Percentiles rank a stretch among this genome's conserved stretches.
Conservation (phyloP, 371 early-diverging fungal species). For the Chytridium lagenaria region DNA sequence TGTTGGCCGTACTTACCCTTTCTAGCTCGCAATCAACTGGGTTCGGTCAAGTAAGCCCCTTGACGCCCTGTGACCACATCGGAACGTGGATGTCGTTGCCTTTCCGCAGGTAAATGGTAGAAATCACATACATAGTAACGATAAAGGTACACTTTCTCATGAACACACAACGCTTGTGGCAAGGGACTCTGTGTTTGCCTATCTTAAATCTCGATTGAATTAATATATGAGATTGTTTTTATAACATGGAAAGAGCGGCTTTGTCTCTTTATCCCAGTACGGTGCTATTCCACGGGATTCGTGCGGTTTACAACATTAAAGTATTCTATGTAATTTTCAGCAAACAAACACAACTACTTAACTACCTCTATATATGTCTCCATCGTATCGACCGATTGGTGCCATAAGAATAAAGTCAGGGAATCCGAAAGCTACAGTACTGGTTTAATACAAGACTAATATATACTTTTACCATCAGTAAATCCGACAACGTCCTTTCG, state of each 20-base stretch:
- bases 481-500: constrained; percentile 67
- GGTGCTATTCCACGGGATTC: constrained; percentile 21
- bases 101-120: constrained; percentile 36
- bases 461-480: constrained; percentile 48
- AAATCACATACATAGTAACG: background rate
- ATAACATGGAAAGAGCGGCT: constrained; percentile 17
- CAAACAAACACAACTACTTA: background rate
- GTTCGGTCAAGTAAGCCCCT: constrained; percentile 38
- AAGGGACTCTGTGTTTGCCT: constrained; percentile 33
- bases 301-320: constrained; percentile 30
- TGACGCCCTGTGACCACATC: constrained; percentile 13
- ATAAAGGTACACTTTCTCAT: constrained; percentile 27
- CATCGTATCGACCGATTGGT: constrained; percentile 70
- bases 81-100: constrained; percentile 32
- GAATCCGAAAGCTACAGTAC: constrained; percentile 54
- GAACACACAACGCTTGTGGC: constrained; percentile 40
- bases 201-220: constrained; percentile 8
- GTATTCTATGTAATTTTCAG: background rate
- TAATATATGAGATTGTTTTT: background rate
- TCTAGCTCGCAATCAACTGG: constrained; percentile 42
- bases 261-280: constrained; percentile 30
- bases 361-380: constrained; percentile 59
- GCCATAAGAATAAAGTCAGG: constrained; percentile 73
- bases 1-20: constrained; percentile 16
- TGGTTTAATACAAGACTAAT: background rate